Evolutionary conservation across 352 stramenopile genomes (phyloP).

Genomic region (Globisporangium ultimum): DNA sequence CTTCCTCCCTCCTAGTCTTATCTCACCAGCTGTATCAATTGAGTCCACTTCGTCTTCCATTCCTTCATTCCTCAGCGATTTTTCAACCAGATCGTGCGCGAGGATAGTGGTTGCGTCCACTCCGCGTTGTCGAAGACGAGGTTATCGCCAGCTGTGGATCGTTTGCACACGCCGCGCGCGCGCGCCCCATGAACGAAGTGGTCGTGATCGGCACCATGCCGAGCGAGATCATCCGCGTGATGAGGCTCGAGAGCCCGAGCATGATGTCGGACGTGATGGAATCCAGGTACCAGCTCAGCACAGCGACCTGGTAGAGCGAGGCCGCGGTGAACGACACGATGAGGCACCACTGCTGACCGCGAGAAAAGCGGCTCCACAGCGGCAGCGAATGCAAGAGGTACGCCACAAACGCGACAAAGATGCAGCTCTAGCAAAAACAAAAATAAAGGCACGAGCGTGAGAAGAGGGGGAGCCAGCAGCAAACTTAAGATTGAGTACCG

Average conservation of each 20-base stretch:
- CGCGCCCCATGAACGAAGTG: conserved; percentile 48
- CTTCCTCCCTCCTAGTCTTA: too few relatives aligned
- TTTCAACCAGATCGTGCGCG: conserved; percentile 30
- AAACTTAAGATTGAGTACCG: background rate
- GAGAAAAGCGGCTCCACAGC: conserved; percentile 49
- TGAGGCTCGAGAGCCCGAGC: conserved; percentile 58
- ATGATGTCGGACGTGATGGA: conserved; percentile 42
- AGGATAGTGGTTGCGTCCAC: conserved; percentile 21
- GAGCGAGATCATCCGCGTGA: conserved; percentile 65
- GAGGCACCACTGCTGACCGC: conserved; percentile 52
- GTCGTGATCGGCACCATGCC: conserved; percentile 77
- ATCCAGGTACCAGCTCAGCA: conserved; percentile 36
- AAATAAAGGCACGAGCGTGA: background rate
- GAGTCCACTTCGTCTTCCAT: too few relatives aligned
- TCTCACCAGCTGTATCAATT: too few relatives aligned
- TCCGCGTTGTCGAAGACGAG: conserved; percentile 17
- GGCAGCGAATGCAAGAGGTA: conserved; percentile 55
- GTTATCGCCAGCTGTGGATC: conserved; percentile 18
- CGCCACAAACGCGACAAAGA: conserved; percentile 61
- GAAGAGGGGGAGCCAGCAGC: background rate
- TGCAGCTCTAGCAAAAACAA: conserved; percentile 30
- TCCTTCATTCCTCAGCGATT: background rate
- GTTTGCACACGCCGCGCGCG: conserved; percentile 24
- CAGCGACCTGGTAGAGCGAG: conserved; percentile 44
- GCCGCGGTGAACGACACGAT: conserved; percentile 36